Base-by-base conservation (phyloP, 73 alveolate genomes). In the Blepharisma stoltei region DNA sequence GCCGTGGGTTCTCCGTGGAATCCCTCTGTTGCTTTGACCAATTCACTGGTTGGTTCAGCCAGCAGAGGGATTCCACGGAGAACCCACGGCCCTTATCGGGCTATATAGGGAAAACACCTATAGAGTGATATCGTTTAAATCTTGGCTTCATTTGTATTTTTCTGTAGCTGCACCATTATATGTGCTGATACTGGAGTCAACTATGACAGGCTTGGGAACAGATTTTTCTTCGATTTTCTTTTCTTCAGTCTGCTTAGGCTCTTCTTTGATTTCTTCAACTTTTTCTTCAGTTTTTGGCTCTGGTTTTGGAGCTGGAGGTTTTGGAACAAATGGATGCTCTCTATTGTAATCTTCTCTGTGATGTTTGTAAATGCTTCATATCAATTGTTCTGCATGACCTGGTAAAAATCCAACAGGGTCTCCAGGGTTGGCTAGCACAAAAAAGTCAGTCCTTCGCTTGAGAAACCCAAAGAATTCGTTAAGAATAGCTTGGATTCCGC, bases 341-440 rank as follows among this genome's bases (percentile, higher is more conserved):
- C 92, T 96, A 78, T 90, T 86, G 80, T 96, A 98, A 75, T 86
- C 90, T 67, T 96, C 97, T 86, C 94, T 95, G 81, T 91, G 95
- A 77, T 95, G 92, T 78, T 92, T 86, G 91, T 92, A 96, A 81
- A 84, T 86, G 52, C 92, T 76, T 27, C 85, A 81, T 84, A 90
- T 88, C 87, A 91, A 76, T 67, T 92, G 93, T 70, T 93, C 95
- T 4, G 98, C 97, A 21, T 86, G 91, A 41, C 98, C 97, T 38
- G 99, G 99, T 49, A 97, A 97, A 86, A 96, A 96, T 41, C 99
- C 99, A 98, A 94, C 95, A 67, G 93, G 92, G 80, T 96, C 99
- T 27, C 96, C 97, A 27, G 99, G 99, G 79, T 96, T 98, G 95
- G 94, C 88, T 78, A 9, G 71, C 21, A 54, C 44, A 83, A 80